These are phyloP conservation scores for Lenzites betulinus DNA, from an alignment of 768 basidiomycete genomes.

Conservation along the genomic window DNA sequence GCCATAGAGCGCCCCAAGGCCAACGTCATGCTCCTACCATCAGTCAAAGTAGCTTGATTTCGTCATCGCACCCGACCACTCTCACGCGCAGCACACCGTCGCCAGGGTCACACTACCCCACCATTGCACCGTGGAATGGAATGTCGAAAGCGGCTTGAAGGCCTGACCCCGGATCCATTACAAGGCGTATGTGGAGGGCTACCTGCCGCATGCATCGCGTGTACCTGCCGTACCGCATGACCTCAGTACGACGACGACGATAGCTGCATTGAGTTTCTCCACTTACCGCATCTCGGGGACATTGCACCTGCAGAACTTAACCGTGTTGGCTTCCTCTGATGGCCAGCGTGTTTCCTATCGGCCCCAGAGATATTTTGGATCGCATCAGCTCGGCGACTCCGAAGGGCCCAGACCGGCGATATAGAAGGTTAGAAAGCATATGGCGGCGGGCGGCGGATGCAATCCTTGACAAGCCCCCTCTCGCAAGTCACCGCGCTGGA, in stretches of 20 bases:
- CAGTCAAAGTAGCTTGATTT: not conserved
- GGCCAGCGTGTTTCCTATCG: not conserved
- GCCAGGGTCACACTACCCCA: conserved; percentile 14
- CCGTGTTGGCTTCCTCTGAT: conserved; percentile 1
- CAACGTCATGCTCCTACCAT: too few species aligned
- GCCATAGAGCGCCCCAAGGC: too few species aligned
- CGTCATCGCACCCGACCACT: not conserved
- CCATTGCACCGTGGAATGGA: too few species aligned
- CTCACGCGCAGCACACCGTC: conserved; percentile 7
- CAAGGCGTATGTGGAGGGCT: not conserved
- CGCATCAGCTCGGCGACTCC: not conserved
- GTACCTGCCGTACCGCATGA: conserved; percentile 9
- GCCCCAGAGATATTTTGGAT: not conserved
- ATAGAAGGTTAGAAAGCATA: not conserved
- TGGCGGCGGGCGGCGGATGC: not conserved
- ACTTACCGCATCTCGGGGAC: not conserved
- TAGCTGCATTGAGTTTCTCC: not conserved
- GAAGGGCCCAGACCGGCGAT: conserved; percentile 3
- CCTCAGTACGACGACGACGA: conserved; percentile 4
- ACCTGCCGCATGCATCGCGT: not conserved
- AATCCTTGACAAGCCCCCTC: not conserved
- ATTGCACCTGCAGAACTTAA: not conserved
- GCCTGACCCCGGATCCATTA: not conserved
- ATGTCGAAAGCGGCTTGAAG: not conserved
- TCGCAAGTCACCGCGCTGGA: too few species aligned